Evolutionary conservation across 208 protist genomes (phyloP), one percentile per base, ranked within the genome.

Genomic region (Trypanosoma congolense): DNA sequence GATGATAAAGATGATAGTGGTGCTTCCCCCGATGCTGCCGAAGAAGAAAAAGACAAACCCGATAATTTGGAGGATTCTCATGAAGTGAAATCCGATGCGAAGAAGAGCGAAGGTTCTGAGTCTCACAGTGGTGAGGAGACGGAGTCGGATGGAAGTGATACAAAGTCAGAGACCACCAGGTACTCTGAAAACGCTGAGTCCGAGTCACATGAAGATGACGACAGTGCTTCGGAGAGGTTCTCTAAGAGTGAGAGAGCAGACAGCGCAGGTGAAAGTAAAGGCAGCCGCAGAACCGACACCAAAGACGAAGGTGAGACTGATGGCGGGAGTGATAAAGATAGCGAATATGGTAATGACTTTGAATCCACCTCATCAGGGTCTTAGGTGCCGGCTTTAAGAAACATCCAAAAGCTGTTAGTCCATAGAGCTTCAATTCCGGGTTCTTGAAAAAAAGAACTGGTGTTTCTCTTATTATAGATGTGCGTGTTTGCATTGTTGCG

Each of bases 331-430:
- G 31, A 19, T 14, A 36, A 46, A 24, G 42, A 46, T 25, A 24
- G 21, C n/a, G 42, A 46, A 6, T 46, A 46, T 19, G 42, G 18
- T n/a, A 46, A 5, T 46, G 42, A 46, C 21, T 46, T 46, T n/a
- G 42, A 46, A 21, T 55, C 45, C 36, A 38, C 10, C 14, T 62
- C 47, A 26, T 25, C 41, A 12, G 12, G 12, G 33, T 38, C 33
- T 6, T 6, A 6, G 12, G 30, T 60, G 6, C 25, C 40, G 29
- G 6, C 51, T 12, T 51, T 80, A 49, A 78, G 67, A 25, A n/a
- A 46, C 6, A 9, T n/a, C 42, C 8, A 22, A 46, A n/a, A 25
- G 21, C 30, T 51, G n/a, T 18, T n/a, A 24, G 46, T 24, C 46
- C 10, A 26, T 19, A 31, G 46, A 31, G 26, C 4, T 6, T 21